Evolutionary conservation across 495 filamentous ascomycete species (phyloP).

Genomic region (Ramalina intermedia): DNA sequence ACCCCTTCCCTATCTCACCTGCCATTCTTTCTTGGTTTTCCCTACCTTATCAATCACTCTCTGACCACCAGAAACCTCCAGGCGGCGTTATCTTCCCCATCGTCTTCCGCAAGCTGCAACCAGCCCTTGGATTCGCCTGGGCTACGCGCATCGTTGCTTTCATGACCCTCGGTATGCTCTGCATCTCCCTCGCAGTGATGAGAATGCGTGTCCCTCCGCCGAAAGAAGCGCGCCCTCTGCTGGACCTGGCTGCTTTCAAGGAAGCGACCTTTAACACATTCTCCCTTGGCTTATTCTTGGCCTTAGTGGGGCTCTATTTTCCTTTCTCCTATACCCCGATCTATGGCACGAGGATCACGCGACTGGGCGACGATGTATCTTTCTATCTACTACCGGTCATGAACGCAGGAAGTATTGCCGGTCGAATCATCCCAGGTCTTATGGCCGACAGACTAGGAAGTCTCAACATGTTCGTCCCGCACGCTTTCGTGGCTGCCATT

Average conservation of each 20-base stretch:
- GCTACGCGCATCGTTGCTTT: conserved; percentile 48
- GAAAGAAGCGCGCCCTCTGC: conserved; percentile 21
- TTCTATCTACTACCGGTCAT: conserved; percentile 39
- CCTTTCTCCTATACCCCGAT: conserved; percentile 57
- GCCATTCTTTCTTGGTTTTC: no score
- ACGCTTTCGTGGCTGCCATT: conserved; percentile 33
- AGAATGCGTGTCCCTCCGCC: conserved; percentile 33
- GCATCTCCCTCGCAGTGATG: conserved; percentile 40
- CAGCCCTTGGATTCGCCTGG: conserved; percentile 50
- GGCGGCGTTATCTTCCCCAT: conserved; percentile 54
- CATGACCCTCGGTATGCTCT: conserved; percentile 36
- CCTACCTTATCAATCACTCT: no score
- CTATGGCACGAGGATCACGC: conserved; percentile 33
- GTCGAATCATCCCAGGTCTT: conserved; percentile 5
- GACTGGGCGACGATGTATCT: conserved; percentile 26
- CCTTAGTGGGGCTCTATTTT: conserved; percentile 57
- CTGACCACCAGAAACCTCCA: background rate
- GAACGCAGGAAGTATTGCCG: conserved; percentile 35
- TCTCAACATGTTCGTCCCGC: conserved; percentile 47
- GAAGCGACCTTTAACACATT: conserved; percentile 29
- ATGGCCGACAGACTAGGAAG: conserved; percentile 26
- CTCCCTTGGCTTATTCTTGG: conserved; percentile 31
- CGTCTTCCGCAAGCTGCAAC: conserved; percentile 45
- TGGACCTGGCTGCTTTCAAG: conserved; percentile 30
- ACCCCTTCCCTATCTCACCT: no score